Evolutionary conservation across 164 flowering plant genomes (phyloP).

Genomic region (Malania oleifera): DNA sequence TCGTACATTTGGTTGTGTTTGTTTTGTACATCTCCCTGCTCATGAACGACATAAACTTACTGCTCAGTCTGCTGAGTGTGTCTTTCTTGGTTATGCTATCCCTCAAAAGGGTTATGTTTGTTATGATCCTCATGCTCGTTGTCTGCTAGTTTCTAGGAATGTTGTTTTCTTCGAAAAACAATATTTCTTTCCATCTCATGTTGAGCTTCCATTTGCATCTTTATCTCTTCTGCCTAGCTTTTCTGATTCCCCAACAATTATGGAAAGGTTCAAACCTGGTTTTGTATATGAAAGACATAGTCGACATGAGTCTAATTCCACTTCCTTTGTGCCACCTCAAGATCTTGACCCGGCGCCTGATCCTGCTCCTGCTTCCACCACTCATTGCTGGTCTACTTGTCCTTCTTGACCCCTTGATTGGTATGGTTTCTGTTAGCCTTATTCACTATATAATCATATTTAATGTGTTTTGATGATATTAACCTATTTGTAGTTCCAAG

Average conservation of each 20-base stretch:
- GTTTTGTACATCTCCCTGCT: neutral
- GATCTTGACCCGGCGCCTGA: neutral
- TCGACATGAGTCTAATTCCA: no score
- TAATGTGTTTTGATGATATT: no score
- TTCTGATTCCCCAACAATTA: neutral
- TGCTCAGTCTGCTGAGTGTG: neutral
- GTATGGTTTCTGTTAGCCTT: no score
- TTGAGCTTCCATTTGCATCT: neutral
- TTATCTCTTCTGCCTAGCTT: neutral
- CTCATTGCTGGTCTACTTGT: neutral
- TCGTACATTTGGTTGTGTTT: slow-evolving; percentile 4
- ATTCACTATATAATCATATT: no score
- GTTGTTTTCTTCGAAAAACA: no score
- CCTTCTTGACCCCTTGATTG: neutral
- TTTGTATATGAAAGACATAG: no score
- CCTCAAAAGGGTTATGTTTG: neutral
- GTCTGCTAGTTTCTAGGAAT: neutral
- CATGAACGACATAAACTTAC: neutral
- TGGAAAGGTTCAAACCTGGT: no score
- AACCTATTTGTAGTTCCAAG: no score
- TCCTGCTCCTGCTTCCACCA: neutral
- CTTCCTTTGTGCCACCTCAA: neutral
- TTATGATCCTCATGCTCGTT: neutral
- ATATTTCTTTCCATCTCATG: slow-evolving; percentile 1
- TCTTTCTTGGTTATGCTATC: neutral